phyloP scores from a whole-genome alignment of 352 stramenopile species.

The Globisporangium viniferum region DNA sequence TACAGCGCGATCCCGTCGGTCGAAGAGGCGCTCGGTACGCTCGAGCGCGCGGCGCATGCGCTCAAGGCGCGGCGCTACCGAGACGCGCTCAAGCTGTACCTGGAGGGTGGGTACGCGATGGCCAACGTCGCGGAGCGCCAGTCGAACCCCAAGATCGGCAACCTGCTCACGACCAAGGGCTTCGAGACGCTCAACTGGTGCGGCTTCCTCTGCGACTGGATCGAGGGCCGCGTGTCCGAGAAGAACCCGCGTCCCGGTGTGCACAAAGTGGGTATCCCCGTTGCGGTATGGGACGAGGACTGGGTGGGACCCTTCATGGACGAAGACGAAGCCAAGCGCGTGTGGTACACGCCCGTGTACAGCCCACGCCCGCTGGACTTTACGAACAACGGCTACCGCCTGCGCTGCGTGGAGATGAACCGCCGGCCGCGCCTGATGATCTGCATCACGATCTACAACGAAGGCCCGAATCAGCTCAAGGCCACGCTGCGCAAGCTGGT shows the following conservation, averaged over 20 bases:
- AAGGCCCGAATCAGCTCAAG: constrained; percentile 63
- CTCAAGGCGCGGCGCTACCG: constrained; percentile 65
- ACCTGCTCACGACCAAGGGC: constrained; percentile 81
- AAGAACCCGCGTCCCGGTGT: constrained; percentile 70
- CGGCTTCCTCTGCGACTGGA: constrained; percentile 74
- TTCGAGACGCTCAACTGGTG: constrained; percentile 88
- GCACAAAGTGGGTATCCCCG: constrained; percentile 75
- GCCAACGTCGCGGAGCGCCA: constrained; percentile 78
- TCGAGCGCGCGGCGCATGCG: constrained; percentile 65
- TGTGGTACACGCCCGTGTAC: constrained; percentile 84
- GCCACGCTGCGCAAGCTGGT: constrained; percentile 73
- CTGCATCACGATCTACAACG: constrained; percentile 88
- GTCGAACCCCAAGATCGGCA: constrained; percentile 79
- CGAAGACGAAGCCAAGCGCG: constrained; percentile 68
- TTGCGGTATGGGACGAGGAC: constrained; percentile 69
- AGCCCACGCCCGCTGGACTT: constrained; percentile 68
- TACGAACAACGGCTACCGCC: constrained; percentile 69
- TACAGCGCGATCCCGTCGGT: constrained; percentile 75
- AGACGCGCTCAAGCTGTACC: constrained; percentile 76
- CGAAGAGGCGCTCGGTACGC: constrained; percentile 69
- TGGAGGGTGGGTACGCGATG: constrained; percentile 84
- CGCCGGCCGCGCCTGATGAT: constrained; percentile 77
- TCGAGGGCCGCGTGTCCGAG: constrained; percentile 77
- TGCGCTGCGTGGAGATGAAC: constrained; percentile 74
- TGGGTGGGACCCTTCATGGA: constrained; percentile 68